Evolutionary conservation across 2,329 filamentous ascomycete species (phyloP).

Genomic region (Aspergillus alliaceus): DNA sequence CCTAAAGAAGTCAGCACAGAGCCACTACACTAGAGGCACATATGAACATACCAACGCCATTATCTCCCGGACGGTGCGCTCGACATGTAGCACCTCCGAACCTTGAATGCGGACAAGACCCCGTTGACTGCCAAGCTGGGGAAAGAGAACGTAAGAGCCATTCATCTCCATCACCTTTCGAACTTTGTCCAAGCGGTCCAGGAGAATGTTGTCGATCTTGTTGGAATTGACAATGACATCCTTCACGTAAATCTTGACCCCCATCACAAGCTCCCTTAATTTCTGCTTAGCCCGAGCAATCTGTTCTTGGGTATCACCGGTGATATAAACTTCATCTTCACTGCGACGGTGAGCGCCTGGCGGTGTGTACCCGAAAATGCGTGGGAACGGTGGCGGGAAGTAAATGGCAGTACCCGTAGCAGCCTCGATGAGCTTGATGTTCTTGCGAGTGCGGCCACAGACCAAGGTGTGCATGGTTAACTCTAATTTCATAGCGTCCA

Average conservation of each 20-base stretch:
- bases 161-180: constrained; percentile 97
- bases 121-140: constrained; percentile 79
- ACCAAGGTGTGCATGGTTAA: constrained; percentile 86
- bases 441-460: constrained; percentile 90
- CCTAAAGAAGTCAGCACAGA: constrained; percentile 49
- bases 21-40: background rate
- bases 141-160: constrained; percentile 91
- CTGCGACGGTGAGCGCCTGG: constrained; percentile 77
- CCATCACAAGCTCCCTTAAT: constrained; percentile 78
- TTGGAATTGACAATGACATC: constrained; percentile 84
- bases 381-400: constrained; percentile 91
- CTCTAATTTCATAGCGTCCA: constrained; percentile 80
- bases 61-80: constrained; percentile 90
- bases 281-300: constrained; percentile 89
- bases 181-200: constrained; percentile 91
- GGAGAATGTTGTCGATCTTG: constrained; percentile 92
- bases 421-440: constrained; percentile 97
- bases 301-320: constrained; percentile 79
- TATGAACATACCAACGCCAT: constrained; percentile 75
- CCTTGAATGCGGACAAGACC: constrained; percentile 88
- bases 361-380: constrained; percentile 86
- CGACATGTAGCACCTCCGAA: constrained; percentile 87
- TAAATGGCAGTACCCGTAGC: constrained; percentile 96
- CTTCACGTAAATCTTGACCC: constrained; percentile 84
- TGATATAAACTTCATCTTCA: constrained; percentile 91